A percentile compares a stretch with the other conserved stretches of the same genome.
Evolutionary conservation across 2,329 filamentous ascomycete species (phyloP).

Genomic region (Cladosporium halotolerans): DNA sequence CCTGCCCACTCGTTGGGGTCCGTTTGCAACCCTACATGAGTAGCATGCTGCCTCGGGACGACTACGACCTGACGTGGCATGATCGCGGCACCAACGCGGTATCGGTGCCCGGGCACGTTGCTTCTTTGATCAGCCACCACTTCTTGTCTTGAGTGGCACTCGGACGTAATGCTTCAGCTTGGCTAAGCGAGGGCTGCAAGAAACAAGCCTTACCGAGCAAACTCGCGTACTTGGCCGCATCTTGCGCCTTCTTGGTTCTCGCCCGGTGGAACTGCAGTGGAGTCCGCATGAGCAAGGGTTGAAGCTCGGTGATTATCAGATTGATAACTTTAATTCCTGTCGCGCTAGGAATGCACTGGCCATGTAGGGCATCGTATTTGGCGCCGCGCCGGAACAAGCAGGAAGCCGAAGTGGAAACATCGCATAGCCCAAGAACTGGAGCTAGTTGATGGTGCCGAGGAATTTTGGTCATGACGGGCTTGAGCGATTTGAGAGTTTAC

Average conservation of each 20-base stretch:
- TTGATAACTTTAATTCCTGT: constrained; percentile 11
- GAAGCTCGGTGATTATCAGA: constrained; percentile 9
- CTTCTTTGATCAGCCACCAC: too few relatives aligned
- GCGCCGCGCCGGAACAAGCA: too few relatives aligned
- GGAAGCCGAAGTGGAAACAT: too few relatives aligned
- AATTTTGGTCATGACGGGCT: too few relatives aligned
- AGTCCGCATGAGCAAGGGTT: background rate
- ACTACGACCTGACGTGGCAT: background rate
- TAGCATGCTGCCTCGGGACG: background rate
- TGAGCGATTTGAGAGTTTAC: too few relatives aligned
- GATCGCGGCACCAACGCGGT: background rate
- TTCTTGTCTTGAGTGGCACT: too few relatives aligned
- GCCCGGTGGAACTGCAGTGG: background rate
- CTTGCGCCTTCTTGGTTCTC: constrained; percentile 2
- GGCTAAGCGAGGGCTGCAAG: background rate
- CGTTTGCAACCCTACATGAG: background rate
- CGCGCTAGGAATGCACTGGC: background rate
- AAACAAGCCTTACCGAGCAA: constrained; percentile 7
- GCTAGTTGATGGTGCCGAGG: too few relatives aligned
- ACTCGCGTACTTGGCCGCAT: background rate
- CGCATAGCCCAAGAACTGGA: too few relatives aligned
- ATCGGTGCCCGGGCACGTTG: background rate
- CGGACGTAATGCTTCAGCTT: background rate
- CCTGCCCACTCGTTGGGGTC: background rate
- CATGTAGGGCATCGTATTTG: too few relatives aligned